phyloP scores from a whole-genome alignment of 805 yeast genomes.

The Sungouiozyma intestinalis region DNA sequence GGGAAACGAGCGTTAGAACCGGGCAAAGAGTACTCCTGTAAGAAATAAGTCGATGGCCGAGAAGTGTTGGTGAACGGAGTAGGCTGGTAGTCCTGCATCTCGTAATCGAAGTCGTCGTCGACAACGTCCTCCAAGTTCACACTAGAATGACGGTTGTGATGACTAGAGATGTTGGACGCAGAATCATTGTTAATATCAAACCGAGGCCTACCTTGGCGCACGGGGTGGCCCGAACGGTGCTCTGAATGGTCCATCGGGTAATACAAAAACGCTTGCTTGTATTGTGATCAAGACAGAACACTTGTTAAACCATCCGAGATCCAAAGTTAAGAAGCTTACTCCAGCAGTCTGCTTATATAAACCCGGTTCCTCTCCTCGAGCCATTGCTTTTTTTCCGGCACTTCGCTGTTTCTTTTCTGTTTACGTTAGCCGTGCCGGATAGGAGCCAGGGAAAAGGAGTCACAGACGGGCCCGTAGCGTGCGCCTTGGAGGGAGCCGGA shows the following conservation, averaged over 20 bases:
- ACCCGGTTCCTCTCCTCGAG: not conserved
- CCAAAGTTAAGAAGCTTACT: too few relatives aligned
- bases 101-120: not conserved
- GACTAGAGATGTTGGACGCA: not conserved
- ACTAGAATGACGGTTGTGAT: not conserved
- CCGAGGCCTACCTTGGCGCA: not conserved
- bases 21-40: not conserved
- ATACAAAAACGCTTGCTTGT: too few relatives aligned
- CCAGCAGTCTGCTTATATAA: not conserved
- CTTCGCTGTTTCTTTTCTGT: not conserved
- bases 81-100: not conserved
- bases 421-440: too few relatives aligned
- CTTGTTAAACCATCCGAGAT: too few relatives aligned
- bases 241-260: not conserved
- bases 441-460: too few relatives aligned
- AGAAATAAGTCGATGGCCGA: conserved; percentile 1
- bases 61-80: conserved; percentile 1
- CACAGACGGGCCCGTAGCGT: too few relatives aligned
- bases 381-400: not conserved
- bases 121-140: not conserved
- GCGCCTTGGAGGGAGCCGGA: too few relatives aligned
- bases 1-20: conserved; percentile 6
- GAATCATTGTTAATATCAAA: not conserved
- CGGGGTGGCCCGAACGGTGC: not conserved
- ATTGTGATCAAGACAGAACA: too few relatives aligned